These are phyloP conservation scores for Sextonia rubra DNA, from an alignment of 164 flowering plant genomes.

Conservation along the genomic window DNA sequence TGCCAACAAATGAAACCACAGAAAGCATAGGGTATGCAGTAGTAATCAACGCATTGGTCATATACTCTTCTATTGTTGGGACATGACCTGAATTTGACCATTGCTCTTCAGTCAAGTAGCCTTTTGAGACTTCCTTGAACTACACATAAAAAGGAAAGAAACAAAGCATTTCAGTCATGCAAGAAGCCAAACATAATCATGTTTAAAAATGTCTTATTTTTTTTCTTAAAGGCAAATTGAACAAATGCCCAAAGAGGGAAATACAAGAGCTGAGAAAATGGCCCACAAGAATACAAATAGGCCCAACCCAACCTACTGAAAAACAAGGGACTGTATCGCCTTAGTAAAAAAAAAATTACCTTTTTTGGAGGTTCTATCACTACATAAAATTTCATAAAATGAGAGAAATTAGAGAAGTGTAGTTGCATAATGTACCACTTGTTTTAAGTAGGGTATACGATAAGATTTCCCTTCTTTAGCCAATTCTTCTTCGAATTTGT, in stretches of 20 bases:
- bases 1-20: background rate
- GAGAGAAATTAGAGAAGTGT: too few relatives aligned
- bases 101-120: conserved; percentile 7
- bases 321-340: too few relatives aligned
- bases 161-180: too few relatives aligned
- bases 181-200: too few relatives aligned
- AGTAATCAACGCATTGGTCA: background rate
- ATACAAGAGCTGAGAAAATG: too few relatives aligned
- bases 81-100: conserved; percentile 6
- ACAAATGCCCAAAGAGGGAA: too few relatives aligned
- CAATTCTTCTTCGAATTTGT: background rate
- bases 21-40: background rate
- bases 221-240: too few relatives aligned
- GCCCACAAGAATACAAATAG: too few relatives aligned
- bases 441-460: background rate
- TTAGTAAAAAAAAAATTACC: too few relatives aligned
- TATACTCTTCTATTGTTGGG: conserved; percentile 12
- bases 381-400: background rate
- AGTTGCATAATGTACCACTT: background rate
- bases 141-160: too few relatives aligned
- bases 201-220: too few relatives aligned
- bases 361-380: background rate
- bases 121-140: background rate
- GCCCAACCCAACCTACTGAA: too few relatives aligned
- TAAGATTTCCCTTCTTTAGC: background rate